A percentile compares a stretch with the other conserved stretches of the same genome.
Evolutionary conservation across 257 asterid species (phyloP).

Genomic region (Capsicum pubescens): DNA sequence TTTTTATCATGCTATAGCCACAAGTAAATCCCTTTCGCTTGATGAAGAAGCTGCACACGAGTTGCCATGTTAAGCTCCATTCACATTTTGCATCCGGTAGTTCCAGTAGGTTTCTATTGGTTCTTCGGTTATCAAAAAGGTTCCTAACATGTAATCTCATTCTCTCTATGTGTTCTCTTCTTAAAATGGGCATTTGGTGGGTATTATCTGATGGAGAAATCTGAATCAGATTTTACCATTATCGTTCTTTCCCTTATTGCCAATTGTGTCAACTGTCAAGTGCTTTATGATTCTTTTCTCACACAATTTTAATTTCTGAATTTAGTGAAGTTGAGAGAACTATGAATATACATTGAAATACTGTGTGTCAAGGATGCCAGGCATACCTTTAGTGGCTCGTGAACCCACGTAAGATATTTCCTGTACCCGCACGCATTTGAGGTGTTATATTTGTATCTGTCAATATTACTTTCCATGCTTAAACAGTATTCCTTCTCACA

Average conservation of each 20-base stretch:
- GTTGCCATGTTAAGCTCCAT: conserved; percentile 21
- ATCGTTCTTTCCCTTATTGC: neutral
- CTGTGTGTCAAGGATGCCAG: conserved; percentile 74
- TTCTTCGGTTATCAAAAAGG: conserved; percentile 16
- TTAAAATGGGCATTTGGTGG: neutral
- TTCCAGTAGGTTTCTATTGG: conserved; percentile 12
- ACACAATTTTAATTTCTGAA: conserved; percentile 36
- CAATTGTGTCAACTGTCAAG: neutral
- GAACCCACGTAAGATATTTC: conserved; percentile 73
- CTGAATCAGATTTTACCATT: neutral
- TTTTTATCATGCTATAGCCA: neutral
- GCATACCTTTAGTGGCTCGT: conserved; percentile 88
- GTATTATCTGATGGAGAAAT: neutral
- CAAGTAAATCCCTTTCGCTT: conserved; percentile 7
- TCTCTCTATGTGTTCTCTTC: neutral
- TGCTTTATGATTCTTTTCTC: conserved; percentile 25
- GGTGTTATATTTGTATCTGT: conserved; percentile 25
- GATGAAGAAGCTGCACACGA: conserved; percentile 11
- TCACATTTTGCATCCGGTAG: conserved; percentile 9
- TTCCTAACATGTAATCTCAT: neutral
- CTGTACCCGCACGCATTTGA: conserved; percentile 31
- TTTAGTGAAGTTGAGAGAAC: conserved; percentile 36
- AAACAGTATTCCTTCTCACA: conserved; percentile 58
- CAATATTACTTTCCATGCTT: conserved; percentile 51
- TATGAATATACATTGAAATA: conserved; percentile 42